Evolutionary conservation across 495 filamentous ascomycete species (phyloP), one percentile per base, ranked within the genome.

Genomic region (Poronia punctata): DNA sequence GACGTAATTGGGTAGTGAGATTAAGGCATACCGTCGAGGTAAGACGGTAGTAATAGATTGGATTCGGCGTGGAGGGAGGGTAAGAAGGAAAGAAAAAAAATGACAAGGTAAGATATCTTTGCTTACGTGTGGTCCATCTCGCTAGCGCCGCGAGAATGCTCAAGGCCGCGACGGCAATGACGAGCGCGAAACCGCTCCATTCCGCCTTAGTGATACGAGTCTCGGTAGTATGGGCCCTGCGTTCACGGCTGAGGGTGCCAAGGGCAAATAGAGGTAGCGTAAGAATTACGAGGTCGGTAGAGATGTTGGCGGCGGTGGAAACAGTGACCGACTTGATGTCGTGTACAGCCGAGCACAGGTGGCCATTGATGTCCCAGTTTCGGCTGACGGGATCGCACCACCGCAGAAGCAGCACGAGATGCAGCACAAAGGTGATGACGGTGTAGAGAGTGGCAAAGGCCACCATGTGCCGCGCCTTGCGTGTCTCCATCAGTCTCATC

Each of bases 311-410:
- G 10, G 25, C 38, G 3, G 45, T 47, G 11, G 45, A 63, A 18
- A 63, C 38, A 0, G 60, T 53, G 20, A 63, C 60, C 16, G 45
- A 46, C 11, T 16, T 33, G 29, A 63, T 63, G 42, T 35, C 38
- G 46, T 61, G 57, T 0, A 63, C 60, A 18, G 60, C 60, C 4
- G 57, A 61, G 45, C 60, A 61, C 7, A 63, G 49, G 20, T 55
- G 17, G 9, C 42, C 53, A 9, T 53, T 12, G 22, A 53, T 42
- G 43, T 53, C 40, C 60, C 60, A 63, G 45, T 61, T 63, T 7
- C 25, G 26, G 26, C 40, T 48, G 28, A 63, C 38, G 2, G 60
- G 57, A 5, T 23, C 30, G 29, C 60, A 63, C 60, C 60, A 63
- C 30, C 57, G 46, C 4, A 50, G 49, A 26, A 63, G 54, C 21